phyloP scores from a whole-genome alignment of 2,329 filamentous ascomycete genomes.

The Ramichloridium luteum region DNA sequence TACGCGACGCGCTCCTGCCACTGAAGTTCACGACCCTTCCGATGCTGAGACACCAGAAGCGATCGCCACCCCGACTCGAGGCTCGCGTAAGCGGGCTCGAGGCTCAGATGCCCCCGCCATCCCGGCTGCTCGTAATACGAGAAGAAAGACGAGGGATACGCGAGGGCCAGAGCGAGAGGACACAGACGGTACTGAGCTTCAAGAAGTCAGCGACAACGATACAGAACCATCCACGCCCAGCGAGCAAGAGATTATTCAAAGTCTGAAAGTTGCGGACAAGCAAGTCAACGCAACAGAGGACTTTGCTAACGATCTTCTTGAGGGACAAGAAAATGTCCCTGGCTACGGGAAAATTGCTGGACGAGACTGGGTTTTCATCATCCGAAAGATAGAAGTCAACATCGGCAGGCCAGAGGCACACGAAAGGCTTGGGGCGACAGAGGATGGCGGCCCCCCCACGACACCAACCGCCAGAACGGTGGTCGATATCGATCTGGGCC shows the following conservation, averaged over 20 bases:
- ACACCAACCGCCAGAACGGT: conserved; percentile 28
- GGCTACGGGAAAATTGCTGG: conserved; percentile 76
- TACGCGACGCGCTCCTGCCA: conserved; percentile 19
- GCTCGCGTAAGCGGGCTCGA: conserved; percentile 33
- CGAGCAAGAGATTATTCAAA: conserved; percentile 33
- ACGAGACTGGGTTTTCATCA: conserved; percentile 73
- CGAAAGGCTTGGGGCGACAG: conserved; percentile 18
- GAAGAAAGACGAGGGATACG: conserved; percentile 25
- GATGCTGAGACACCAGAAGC: conserved; percentile 35
- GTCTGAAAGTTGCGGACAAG: conserved; percentile 33
- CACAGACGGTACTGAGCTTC: conserved; percentile 28
- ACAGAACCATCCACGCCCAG: conserved; percentile 26
- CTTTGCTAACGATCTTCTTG: conserved; percentile 42
- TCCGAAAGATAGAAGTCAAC: conserved; percentile 60
- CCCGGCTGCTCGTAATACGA: conserved; percentile 18
- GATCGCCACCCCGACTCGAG: conserved; percentile 36
- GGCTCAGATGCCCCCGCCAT: conserved; percentile 20
- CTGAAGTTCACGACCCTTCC: conserved; percentile 18
- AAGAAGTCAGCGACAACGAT: conserved; percentile 27
- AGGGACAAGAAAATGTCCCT: conserved; percentile 33
- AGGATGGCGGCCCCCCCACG: conserved; percentile 13
- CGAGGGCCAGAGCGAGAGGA: conserved; percentile 22
- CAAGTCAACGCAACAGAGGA: conserved; percentile 45
- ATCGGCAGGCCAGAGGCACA: conserved; percentile 52
- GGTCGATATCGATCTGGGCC: conserved; percentile 71